phyloP scores from a whole-genome alignment of 108 stramenopile species.

The Mediolabrus comicus region DNA sequence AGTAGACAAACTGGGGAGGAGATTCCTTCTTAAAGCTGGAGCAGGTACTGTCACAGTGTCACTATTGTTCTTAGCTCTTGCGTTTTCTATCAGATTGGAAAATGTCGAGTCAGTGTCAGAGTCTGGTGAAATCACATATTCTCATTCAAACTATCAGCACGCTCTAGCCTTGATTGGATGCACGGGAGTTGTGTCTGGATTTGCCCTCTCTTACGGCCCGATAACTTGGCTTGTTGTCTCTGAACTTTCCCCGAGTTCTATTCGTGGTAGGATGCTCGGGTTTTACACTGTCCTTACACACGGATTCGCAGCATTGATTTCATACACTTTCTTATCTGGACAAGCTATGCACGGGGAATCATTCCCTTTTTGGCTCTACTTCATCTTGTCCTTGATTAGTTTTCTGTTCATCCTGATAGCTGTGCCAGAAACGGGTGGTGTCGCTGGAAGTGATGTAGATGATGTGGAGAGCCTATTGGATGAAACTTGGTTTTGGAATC shows the following conservation, averaged over 20 bases:
- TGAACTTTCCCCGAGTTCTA: constrained; percentile 53
- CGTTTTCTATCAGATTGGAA: constrained; percentile 24
- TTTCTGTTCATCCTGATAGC: constrained; percentile 34
- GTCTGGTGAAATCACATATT: constrained; percentile 9
- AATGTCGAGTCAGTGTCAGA: constrained; percentile 4
- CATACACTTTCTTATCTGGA: constrained; percentile 46
- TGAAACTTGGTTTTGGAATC: constrained; percentile 39
- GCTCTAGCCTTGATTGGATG: constrained; percentile 42
- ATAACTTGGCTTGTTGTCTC: constrained; percentile 57
- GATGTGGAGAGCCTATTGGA: constrained; percentile 43
- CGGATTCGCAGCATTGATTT: constrained; percentile 41
- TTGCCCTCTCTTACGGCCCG: constrained; percentile 58
- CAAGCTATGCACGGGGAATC: constrained; percentile 38
- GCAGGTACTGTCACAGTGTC: constrained; percentile 39
- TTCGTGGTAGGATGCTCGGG: constrained; percentile 56
- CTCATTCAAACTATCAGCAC: constrained; percentile 33
- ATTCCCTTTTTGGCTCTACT: constrained; percentile 46
- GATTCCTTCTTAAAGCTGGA: constrained; percentile 53
- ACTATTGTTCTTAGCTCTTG: constrained; percentile 36
- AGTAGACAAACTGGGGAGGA: constrained; percentile 52
- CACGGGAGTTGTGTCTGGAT: constrained; percentile 48
- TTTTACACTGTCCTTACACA: constrained; percentile 41
- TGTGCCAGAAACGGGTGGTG: constrained; percentile 46
- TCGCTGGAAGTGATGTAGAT: constrained; percentile 32
- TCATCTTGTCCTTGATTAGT: constrained; percentile 26